Base-by-base conservation (phyloP, 768 basidiomycete genomes). In the Mycena haematopus region DNA sequence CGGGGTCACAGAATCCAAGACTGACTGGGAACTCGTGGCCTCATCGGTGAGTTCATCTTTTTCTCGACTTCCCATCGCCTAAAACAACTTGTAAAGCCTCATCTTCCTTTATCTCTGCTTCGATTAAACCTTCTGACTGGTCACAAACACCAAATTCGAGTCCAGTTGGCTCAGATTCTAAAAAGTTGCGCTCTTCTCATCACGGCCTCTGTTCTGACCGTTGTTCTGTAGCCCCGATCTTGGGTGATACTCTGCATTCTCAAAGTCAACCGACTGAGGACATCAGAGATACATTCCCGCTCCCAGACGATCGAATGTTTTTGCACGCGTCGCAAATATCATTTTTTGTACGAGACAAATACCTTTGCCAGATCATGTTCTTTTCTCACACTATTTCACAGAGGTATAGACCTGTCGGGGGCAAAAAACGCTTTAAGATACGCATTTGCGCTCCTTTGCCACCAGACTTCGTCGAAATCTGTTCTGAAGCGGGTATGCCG, bases 121-220 rank as follows among this genome's bases (percentile, higher is more conserved):
- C 79, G 78, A 40, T 76, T 91, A 17, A 78, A 76, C 13, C 78
- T 88, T 21, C 73, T 82, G 52, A 90, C 89, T 17, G 89, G 88
- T 4, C 72, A 84, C 57, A 90, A 90, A 71, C 89, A 91, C 60
- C 89, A 91, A 67, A 80, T 91, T 33, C 82, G 89, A n/a, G 76
- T 89, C 15, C 89, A 91, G 62, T 70, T 86, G 33, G 81, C 88
- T 1, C 76, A 81, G 51, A 75, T 75, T 58, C 70, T 89, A 55
- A 77, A 79, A 52, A 74, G 88, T 85, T 60, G 14, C 76, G 67
- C 17, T 40, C 40, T 54, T 29, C 60, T 6, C 21, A 55, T 51
- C 53, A 38, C 38, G 42, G 6, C 50, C 22, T 35, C 46, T 63
- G 40, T 53, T 13, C 46, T 52, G 27, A 46, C 55, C 53, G 25